phyloP scores from a whole-genome alignment of 495 filamentous ascomycete species.

The Aspergillus biplanus region DNA sequence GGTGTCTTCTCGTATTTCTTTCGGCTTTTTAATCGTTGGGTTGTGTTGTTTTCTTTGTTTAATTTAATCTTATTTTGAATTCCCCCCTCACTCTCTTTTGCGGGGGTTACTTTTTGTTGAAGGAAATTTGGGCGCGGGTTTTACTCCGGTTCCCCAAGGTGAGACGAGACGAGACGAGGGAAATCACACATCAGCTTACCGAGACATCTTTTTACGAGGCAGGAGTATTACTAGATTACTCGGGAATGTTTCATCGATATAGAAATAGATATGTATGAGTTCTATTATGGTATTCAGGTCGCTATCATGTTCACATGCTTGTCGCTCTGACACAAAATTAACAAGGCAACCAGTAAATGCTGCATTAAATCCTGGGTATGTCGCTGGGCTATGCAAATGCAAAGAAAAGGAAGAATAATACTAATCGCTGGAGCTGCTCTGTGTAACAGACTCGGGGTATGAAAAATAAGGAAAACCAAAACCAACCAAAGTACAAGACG shows the following conservation, averaged over 20 bases:
- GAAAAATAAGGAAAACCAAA: conserved; percentile 11
- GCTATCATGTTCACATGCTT: conserved; percentile 14
- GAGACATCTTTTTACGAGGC: not conserved
- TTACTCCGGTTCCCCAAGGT: not conserved
- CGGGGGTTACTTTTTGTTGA: not conserved
- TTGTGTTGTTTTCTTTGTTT: not conserved
- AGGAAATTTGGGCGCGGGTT: not conserved
- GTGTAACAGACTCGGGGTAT: conserved; percentile 32
- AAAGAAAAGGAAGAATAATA: conserved; percentile 12
- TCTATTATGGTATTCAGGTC: conserved; percentile 3
- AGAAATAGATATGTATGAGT: not conserved
- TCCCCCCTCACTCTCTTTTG: not conserved
- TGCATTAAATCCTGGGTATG: conserved; percentile 21
- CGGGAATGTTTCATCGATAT: not conserved
- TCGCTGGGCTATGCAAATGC: conserved; percentile 27
- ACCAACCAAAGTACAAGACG: conserved; percentile 25
- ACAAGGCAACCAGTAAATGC: conserved; percentile 10
- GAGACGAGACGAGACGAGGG: not conserved
- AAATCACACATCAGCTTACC: not conserved
- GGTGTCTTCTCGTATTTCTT: not conserved
- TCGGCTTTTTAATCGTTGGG: not conserved
- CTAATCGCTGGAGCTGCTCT: conserved; percentile 21
- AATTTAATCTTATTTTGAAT: not conserved
- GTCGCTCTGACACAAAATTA: not conserved
- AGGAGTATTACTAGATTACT: not conserved